These are phyloP conservation scores for Mallotus nudiflorus DNA, from an alignment of 345 rosid species.

Conservation along the genomic window DNA sequence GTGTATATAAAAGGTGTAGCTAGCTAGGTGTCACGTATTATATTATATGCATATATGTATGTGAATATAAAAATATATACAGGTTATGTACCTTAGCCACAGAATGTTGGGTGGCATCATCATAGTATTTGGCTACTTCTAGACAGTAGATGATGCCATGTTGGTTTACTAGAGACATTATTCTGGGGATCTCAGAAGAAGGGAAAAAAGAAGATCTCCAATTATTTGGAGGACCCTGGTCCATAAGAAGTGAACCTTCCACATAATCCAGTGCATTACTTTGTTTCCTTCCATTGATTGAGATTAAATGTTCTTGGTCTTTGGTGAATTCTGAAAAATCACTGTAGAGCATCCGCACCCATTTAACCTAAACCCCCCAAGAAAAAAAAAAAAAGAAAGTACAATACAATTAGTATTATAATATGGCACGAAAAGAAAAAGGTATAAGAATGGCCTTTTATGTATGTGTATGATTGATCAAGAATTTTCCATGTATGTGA, in stretches of 20 bases:
- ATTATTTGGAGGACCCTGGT: conserved; percentile 51
- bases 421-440: neutral
- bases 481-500: neutral
- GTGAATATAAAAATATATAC: neutral
- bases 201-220: conserved; percentile 75
- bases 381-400: neutral
- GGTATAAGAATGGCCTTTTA: neutral
- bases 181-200: conserved; percentile 48
- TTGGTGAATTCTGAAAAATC: conserved; percentile 56
- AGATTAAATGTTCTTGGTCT: conserved; percentile 67
- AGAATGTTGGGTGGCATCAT: conserved; percentile 39
- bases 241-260: conserved; percentile 67
- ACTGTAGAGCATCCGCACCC: conserved; percentile 71
- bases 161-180: conserved; percentile 48
- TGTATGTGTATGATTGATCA: neutral
- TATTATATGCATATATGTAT: too few species aligned
- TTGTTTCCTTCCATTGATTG: conserved; percentile 42
- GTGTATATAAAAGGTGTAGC: too few species aligned
- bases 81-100: conserved; percentile 39
- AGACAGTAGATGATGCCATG: conserved; percentile 63
- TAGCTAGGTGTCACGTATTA: too few species aligned
- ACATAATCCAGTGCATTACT: conserved; percentile 44
- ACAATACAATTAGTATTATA: neutral
- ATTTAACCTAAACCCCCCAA: conserved; percentile 60
- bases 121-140: conserved; percentile 69